These are phyloP conservation scores for Xylaria flabelliformis DNA, from an alignment of 495 filamentous ascomycete species.

Conservation along the genomic window DNA sequence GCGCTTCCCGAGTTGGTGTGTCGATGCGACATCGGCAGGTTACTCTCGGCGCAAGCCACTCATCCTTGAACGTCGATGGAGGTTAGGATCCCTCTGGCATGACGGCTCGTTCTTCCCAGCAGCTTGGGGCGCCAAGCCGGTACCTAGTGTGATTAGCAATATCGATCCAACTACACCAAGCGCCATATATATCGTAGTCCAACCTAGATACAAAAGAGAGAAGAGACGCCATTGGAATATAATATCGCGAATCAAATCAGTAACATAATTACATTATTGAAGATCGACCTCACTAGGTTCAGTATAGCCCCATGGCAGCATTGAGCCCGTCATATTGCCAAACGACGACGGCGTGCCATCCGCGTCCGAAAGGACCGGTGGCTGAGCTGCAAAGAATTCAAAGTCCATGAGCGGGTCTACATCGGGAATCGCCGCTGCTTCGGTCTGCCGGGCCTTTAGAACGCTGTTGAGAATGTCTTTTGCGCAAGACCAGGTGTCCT, in stretches of 20 bases:
- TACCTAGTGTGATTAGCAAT: not conserved
- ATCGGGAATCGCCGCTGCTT: constrained; percentile 36
- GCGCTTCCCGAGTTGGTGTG: constrained; percentile 16
- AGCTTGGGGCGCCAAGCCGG: not conserved
- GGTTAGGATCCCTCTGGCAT: not conserved
- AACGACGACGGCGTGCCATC: constrained; percentile 14
- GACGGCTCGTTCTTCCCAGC: not conserved
- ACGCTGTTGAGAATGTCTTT: constrained; percentile 29
- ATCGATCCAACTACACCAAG: not conserved
- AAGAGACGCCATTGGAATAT: not conserved
- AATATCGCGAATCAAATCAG: no score
- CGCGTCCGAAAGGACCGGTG: not conserved
- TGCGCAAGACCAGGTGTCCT: constrained; percentile 40
- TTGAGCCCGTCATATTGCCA: constrained; percentile 19
- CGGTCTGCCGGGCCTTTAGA: constrained; percentile 16
- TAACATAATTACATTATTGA: not conserved
- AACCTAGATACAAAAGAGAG: not conserved
- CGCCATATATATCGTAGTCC: not conserved
- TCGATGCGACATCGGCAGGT: constrained; percentile 18
- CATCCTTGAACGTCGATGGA: not conserved
- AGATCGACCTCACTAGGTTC: not conserved
- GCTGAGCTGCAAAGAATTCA: constrained; percentile 19
- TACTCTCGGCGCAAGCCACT: constrained; percentile 20
- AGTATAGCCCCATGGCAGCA: constrained; percentile 13
- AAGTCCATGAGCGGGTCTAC: constrained; percentile 40